A percentile compares a stretch with the other conserved stretches of the same genome.
phyloP scores from a whole-genome alignment of 805 yeast species.

The Wickerhamiella kurtzmanii region DNA sequence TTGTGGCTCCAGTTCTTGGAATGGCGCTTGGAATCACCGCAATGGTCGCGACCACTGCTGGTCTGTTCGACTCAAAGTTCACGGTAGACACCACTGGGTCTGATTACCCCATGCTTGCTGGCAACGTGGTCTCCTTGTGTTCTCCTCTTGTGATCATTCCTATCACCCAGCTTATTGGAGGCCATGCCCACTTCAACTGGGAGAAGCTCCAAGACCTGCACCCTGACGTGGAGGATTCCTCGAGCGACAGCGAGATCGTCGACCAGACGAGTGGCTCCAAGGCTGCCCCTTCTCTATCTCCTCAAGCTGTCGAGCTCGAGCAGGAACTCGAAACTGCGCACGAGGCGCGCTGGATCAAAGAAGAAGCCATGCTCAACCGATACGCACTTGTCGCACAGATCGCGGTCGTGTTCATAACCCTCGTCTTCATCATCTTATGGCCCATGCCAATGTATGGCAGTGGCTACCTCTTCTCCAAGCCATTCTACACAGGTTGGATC shows the following conservation, averaged over 20 bases:
- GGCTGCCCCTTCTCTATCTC: background rate
- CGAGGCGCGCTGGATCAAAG: slow-evolving; percentile 25
- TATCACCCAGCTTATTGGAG: slow-evolving; percentile 46
- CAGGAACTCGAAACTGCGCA: background rate
- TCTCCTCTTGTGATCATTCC: slow-evolving; percentile 61
- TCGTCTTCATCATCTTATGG: slow-evolving; percentile 59
- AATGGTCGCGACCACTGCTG: slow-evolving; percentile 37
- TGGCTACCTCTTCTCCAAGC: slow-evolving; percentile 55
- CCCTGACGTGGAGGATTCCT: slow-evolving; percentile 5
- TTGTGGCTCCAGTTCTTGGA: slow-evolving; percentile 65
- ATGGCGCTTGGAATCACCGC: slow-evolving; percentile 59
- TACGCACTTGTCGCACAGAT: slow-evolving; percentile 49
- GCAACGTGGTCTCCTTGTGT: slow-evolving; percentile 70
- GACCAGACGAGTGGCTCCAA: background rate
- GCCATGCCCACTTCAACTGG: slow-evolving; percentile 67
- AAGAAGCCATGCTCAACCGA: slow-evolving; percentile 36
- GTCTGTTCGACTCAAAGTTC: slow-evolving; percentile 36
- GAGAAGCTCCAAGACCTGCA: slow-evolving; percentile 42
- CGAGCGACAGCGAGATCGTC: background rate
- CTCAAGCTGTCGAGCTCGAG: slow-evolving; percentile 4
- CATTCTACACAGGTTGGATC: slow-evolving; percentile 80
- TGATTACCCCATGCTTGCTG: slow-evolving; percentile 81
- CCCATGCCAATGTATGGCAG: slow-evolving; percentile 91
- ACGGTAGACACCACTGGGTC: slow-evolving; percentile 44
- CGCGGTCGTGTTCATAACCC: slow-evolving; percentile 45